Percentiles rank a stretch among this genome's conserved stretches.
Conservation (phyloP, 2,329 filamentous ascomycete species). For the Cladosporium sp. region DNA sequence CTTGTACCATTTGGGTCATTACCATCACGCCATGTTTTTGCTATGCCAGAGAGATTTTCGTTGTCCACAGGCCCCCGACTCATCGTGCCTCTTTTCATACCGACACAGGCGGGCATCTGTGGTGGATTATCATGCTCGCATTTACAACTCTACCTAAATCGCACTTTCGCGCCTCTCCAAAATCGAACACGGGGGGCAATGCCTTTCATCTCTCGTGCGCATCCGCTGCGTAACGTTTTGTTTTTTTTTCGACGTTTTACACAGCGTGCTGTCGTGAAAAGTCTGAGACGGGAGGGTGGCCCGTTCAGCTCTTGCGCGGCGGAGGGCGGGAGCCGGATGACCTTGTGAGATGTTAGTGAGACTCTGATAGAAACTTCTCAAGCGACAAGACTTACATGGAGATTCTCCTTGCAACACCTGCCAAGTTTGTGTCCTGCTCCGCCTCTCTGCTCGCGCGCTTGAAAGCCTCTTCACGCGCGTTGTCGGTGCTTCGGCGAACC, state of each 20-base stretch:
- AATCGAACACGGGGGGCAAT: neutral
- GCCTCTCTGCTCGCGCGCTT: slow-evolving; percentile 83
- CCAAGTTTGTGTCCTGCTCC: slow-evolving; percentile 83
- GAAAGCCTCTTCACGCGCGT: slow-evolving; percentile 75
- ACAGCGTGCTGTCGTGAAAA: slow-evolving; percentile 9
- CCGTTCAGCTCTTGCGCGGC: slow-evolving; percentile 5
- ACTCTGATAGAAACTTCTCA: neutral
- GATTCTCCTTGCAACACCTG: slow-evolving; percentile 80
- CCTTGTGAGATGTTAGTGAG: neutral
- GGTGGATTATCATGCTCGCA: slow-evolving; percentile 10
- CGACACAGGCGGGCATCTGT: neutral
- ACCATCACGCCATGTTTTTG: slow-evolving; percentile 6
- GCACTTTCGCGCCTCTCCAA: neutral
- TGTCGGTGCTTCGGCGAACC: slow-evolving; percentile 75
- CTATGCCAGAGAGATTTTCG: neutral
- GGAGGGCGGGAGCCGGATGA: slow-evolving; percentile 10
- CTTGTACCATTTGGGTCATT: slow-evolving; percentile 2
- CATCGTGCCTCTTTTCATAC: neutral
- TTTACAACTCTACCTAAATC: slow-evolving; percentile 11
- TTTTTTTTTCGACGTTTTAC: neutral
- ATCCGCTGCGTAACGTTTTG: slow-evolving; percentile 5
- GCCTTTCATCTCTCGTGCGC: slow-evolving; percentile 9
- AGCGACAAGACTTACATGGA: slow-evolving; percentile 88
- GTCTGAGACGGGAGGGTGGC: neutral
- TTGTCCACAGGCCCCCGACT: neutral